phyloP scores from a whole-genome alignment of 164 flowering plant genomes.

The Cinnamomum chago region DNA sequence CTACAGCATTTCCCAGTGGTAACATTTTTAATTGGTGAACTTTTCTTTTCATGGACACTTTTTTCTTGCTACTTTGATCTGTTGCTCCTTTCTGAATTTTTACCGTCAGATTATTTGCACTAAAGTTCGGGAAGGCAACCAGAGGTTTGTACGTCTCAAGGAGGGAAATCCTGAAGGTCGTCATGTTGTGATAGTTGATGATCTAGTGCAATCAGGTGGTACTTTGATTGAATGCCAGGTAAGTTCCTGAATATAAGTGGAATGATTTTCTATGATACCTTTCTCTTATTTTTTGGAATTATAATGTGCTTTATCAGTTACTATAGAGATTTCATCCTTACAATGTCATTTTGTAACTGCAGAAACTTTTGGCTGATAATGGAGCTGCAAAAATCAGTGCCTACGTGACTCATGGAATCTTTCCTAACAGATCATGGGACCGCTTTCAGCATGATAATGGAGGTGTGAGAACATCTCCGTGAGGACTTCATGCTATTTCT shows the following conservation, averaged over 20 bases:
- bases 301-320: too few relatives aligned
- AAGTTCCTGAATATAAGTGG: slow-evolving; percentile 5
- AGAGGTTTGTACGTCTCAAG: slow-evolving; percentile 83
- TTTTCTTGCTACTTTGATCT: background rate
- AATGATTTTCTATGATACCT: background rate
- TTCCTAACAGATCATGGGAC: slow-evolving; percentile 86
- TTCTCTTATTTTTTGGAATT: background rate
- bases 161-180: slow-evolving; percentile 93
- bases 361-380: too few relatives aligned
- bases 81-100: slow-evolving; percentile 1
- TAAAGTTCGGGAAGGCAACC: slow-evolving; percentile 94
- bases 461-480: slow-evolving; percentile 33
- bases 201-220: slow-evolving; percentile 97
- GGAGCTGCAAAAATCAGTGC: slow-evolving; percentile 94
- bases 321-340: background rate
- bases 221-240: slow-evolving; percentile 98
- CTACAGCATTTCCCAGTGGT: slow-evolving; percentile 97
- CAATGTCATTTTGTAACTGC: background rate
- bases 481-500: background rate
- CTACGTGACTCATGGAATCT: slow-evolving; percentile 96
- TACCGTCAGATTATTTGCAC: slow-evolving; percentile 75
- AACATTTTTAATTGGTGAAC: slow-evolving; percentile 9
- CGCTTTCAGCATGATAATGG: slow-evolving; percentile 69
- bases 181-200: slow-evolving; percentile 97
- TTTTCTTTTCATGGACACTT: background rate